Evolutionary conservation across 2,329 filamentous ascomycete species (phyloP), one percentile per base, ranked within the genome.

Genomic region (Fusarium globosum): DNA sequence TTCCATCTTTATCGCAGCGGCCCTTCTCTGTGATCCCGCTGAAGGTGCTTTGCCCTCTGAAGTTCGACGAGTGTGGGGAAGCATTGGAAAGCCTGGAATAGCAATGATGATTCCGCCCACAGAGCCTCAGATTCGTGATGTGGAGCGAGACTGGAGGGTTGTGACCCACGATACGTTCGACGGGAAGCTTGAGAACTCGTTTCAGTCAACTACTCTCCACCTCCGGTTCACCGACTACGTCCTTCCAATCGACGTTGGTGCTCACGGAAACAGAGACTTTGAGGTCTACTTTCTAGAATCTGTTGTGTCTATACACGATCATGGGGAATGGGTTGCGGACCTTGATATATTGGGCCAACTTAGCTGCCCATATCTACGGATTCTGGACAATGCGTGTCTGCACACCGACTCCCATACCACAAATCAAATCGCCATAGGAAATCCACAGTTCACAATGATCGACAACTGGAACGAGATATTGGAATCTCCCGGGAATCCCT

Each of bases 81-180:
- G 21, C 3, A 42, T 23, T 11, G 21, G 21, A 16, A 23, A n/a
- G 6, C 41, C 39, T 0, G 8, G 9, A 0, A 42, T 42, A n/a
- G 14, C 41, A 23, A 42, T 23, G 14, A 4, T 7, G n/a, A 23
- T n/a, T 13, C 21, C 41, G 4, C 41, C 21, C 1, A 42, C 10
- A 3, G 13, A 15, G 13, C 39, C 39, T n/a, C 13, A n/a, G 13
- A 42, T 42, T 14, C 7, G 39, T 14, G 21, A 42, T 0, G 9
- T 1, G 0, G 14, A 10, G 39, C 21, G 8, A 7, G 21, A 16
- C 14, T 42, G 21, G 21, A 42, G 21, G 6, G 8, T n/a, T 11
- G 6, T 42, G 0, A 4, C 9, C 6, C 14, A 16, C 14, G 1
- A 42, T 4, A 23, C 1, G 10, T 23, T n/a, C 4, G 21, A 42